Evolutionary conservation across 129 eudicot species (phyloP).

Genomic region (Calendula officinalis): DNA sequence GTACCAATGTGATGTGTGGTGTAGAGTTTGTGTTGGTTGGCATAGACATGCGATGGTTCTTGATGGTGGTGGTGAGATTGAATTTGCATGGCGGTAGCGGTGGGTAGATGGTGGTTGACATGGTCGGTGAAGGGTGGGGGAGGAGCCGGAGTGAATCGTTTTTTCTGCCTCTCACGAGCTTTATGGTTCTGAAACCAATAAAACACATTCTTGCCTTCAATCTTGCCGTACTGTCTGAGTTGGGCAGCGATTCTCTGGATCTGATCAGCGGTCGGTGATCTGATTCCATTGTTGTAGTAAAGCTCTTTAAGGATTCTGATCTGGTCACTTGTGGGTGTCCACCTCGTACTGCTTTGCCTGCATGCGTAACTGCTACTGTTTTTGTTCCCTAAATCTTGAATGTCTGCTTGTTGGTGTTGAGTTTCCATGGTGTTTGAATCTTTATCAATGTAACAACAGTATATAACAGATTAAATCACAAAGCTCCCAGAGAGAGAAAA

Average conservation of each 20-base stretch:
- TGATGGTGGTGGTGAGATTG: conserved; percentile 31
- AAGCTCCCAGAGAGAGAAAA: conserved; percentile 12
- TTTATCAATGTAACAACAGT: too few relatives aligned
- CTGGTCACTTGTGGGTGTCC: conserved; percentile 98
- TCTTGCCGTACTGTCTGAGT: conserved; percentile 93
- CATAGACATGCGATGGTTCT: conserved; percentile 27
- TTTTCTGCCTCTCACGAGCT: conserved; percentile 97
- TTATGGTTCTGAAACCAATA: conserved; percentile 99
- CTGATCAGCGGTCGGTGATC: conserved; percentile 90
- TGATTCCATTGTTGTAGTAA: conserved; percentile 89
- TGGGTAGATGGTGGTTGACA: conserved; percentile 32
- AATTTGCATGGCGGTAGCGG: conserved; percentile 32
- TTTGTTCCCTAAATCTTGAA: conserved; percentile 29
- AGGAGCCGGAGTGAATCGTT: conserved; percentile 52
- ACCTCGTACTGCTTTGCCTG: conserved; percentile 89
- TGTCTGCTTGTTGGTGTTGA: conserved; percentile 24
- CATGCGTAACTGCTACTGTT: conserved; percentile 44
- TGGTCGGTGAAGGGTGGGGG: conserved; percentile 23
- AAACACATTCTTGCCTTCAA: conserved; percentile 97
- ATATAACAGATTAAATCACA: too few relatives aligned
- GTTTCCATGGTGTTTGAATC: conserved; percentile 36
- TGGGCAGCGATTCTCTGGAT: conserved; percentile 90
- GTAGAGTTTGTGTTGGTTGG: conserved; percentile 35
- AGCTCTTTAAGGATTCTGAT: conserved; percentile 88
- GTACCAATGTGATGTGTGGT: conserved; percentile 40